These are phyloP conservation scores for Cytospora leucostoma DNA, from an alignment of 2,329 filamentous ascomycete species.

Conservation along the genomic window DNA sequence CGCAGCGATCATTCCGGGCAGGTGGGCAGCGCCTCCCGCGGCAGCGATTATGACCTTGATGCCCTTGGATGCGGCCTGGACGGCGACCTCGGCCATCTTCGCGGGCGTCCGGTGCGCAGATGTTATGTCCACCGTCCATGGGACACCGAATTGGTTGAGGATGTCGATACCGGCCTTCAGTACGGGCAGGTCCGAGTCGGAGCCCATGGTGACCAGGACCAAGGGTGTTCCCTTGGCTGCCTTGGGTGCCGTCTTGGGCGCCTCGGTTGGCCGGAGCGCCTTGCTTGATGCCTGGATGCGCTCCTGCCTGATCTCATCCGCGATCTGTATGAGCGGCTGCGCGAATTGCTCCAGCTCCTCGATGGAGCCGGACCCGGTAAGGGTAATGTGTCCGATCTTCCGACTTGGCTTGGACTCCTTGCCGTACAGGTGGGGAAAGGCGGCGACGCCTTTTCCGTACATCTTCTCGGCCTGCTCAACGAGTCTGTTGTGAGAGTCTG, in stretches of 20 bases:
- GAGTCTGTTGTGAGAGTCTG: slow-evolving; percentile 61
- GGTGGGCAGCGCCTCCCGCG: slow-evolving; percentile 71
- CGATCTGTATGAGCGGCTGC: slow-evolving; percentile 68
- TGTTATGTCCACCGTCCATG: slow-evolving; percentile 73
- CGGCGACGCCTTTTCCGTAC: slow-evolving; percentile 49
- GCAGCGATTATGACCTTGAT: slow-evolving; percentile 76
- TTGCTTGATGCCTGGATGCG: slow-evolving; percentile 47
- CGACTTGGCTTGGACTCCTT: slow-evolving; percentile 84
- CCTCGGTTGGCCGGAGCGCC: slow-evolving; percentile 40
- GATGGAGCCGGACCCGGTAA: slow-evolving; percentile 68
- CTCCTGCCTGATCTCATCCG: slow-evolving; percentile 60
- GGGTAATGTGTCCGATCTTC: slow-evolving; percentile 93
- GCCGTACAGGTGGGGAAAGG: slow-evolving; percentile 83
- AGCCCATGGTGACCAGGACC: slow-evolving; percentile 82
- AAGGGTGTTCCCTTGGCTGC: slow-evolving; percentile 48
- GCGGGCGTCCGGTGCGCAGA: slow-evolving; percentile 76
- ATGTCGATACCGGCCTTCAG: slow-evolving; percentile 69
- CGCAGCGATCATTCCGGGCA: slow-evolving; percentile 75
- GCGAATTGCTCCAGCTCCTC: slow-evolving; percentile 61
- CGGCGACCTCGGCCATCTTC: slow-evolving; percentile 69
- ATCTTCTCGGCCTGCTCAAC: slow-evolving; percentile 48
- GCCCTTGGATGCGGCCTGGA: slow-evolving; percentile 62
- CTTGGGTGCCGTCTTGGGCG: slow-evolving; percentile 18
- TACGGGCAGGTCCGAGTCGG: slow-evolving; percentile 73
- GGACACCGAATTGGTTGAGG: slow-evolving; percentile 86